Evolutionary conservation across 1,284 basidiomycete genomes (phyloP).

Genomic region (Cryptococcus maquisensis): DNA sequence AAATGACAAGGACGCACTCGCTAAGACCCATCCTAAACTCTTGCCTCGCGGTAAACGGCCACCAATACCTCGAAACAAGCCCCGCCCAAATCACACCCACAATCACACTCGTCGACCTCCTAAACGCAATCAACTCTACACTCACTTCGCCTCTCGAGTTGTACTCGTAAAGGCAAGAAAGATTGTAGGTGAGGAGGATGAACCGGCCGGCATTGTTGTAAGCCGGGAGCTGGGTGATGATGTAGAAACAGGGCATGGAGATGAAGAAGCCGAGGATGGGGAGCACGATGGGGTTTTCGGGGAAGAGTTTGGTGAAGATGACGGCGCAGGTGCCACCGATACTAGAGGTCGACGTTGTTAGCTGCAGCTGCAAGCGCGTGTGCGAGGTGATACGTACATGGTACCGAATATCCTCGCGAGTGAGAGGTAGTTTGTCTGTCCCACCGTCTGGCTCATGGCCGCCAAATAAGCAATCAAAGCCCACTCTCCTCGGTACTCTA

Average conservation of each 20-base stretch:
- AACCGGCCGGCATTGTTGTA: conserved; percentile 79
- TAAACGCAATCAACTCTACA: conserved; percentile 67
- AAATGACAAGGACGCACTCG: conserved; percentile 63
- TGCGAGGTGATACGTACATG: conserved; percentile 55
- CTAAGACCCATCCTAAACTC: conserved; percentile 79
- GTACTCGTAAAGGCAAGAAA: conserved; percentile 87
- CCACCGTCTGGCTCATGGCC: conserved; percentile 79
- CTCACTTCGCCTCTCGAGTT: conserved; percentile 58
- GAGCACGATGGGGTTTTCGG: conserved; percentile 68
- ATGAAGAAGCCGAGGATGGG: conserved; percentile 83
- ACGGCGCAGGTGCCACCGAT: conserved; percentile 75
- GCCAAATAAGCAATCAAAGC: conserved; percentile 88
- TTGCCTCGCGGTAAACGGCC: conserved; percentile 86
- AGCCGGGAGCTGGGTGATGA: conserved; percentile 68
- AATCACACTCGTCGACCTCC: conserved; percentile 73
- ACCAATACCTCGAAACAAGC: conserved; percentile 82
- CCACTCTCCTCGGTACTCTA: conserved; percentile 84
- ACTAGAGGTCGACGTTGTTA: conserved; percentile 48
- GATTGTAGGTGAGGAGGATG: conserved; percentile 72
- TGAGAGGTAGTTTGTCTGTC: conserved; percentile 70
- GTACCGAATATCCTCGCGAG: conserved; percentile 74
- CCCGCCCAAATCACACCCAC: conserved; percentile 85
- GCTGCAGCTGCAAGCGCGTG: not conserved
- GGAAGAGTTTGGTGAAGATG: conserved; percentile 62
- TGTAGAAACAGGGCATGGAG: conserved; percentile 90